Evolutionary conservation across 768 basidiomycete genomes (phyloP), one percentile per base, ranked within the genome.

Genomic region (Auricularia cornea): DNA sequence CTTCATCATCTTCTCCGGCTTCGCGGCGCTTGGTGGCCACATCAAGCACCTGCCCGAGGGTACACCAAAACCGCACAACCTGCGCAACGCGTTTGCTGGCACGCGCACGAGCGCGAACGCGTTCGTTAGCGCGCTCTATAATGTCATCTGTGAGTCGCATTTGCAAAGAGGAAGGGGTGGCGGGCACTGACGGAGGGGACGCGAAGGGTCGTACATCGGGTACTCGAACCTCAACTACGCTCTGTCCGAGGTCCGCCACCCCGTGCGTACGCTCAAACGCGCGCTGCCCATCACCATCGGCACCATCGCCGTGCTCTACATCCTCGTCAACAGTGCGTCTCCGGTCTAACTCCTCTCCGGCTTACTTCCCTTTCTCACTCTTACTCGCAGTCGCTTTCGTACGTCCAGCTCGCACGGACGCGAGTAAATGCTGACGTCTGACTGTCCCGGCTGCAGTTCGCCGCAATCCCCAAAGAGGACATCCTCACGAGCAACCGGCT

Each of bases 201-300:
- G 18, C 8, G 8, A 40, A 28, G 74, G 76, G 60, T 69, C 78
- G 1, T 82, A 78, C 63, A 51, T 69, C 1, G 84, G 84, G 3
- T 84, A 84, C 83, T 81, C 80, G 2, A 81, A 80, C 54, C 79
- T 81, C 30, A 84, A 84, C 67, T 83, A 83, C 61, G 84, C 85
- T 3, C 71, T 86, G 63, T 85, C 84, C 72, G 83, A 85, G 10
- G 83, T 86, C 60, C 80, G 79, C 64, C 74, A 85, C 65, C 84
- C 84, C 0, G 76, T 84, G 2, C 78, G 82, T 48, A 87, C 85
- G 8, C 79, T 87, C 62, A 84, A 83, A 70, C 83, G 85, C 38
- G 84, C 84, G 0, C 84, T 81, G 2, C 84, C 84, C 0, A 80
- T 85, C 26, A 83, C 83, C 1, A 71, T 85, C 16, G 77, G 79